A percentile compares a stretch with the other conserved stretches of the same genome.
phyloP scores from a whole-genome alignment of 2,329 filamentous ascomycete genomes.

The Xylariaceae sp. region DNA sequence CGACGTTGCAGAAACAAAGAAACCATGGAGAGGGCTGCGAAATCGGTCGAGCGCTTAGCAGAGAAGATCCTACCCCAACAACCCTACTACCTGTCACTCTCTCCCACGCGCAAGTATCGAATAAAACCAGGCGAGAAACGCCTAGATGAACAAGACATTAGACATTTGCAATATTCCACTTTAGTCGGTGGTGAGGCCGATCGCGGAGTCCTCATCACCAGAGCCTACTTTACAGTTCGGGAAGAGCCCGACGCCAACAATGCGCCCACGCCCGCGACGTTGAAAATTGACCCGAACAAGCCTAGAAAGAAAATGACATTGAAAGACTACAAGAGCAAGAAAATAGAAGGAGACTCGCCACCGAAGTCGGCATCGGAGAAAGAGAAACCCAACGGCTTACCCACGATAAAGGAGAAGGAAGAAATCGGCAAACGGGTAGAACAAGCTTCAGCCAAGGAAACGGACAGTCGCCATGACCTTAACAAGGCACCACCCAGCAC shows the following conservation, averaged over 20 bases:
- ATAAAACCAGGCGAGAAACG: conserved; percentile 39
- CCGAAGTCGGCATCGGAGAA: conserved; percentile 22
- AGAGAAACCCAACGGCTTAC: conserved; percentile 23
- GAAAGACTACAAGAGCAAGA: conserved; percentile 57
- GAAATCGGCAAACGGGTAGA: conserved; percentile 27
- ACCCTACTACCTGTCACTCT: conserved; percentile 48
- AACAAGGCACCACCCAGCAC: conserved; percentile 24
- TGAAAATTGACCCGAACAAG: conserved; percentile 41
- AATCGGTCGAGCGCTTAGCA: conserved; percentile 51
- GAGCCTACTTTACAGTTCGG: conserved; percentile 55
- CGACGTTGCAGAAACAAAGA: conserved; percentile 34
- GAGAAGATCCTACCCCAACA: conserved; percentile 51
- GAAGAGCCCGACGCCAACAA: conserved; percentile 42
- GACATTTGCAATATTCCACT: conserved; percentile 54
- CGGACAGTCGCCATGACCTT: conserved; percentile 25
- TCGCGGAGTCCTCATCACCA: conserved; percentile 54
- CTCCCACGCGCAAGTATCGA: conserved; percentile 45
- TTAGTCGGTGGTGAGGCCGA: conserved; percentile 52
- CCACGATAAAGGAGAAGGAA: conserved; percentile 29
- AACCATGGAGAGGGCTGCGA: conserved; percentile 55
- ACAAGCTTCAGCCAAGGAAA: conserved; percentile 21
- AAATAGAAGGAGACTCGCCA: conserved; percentile 34
- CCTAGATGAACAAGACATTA: conserved; percentile 47
- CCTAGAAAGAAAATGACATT: conserved; percentile 49
- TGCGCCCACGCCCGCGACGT: conserved; percentile 25